Percentiles rank a stretch among this genome's conserved stretches.
These are phyloP conservation scores for Talaromyces sp. DNA, from an alignment of 2,329 filamentous ascomycete species.

Conservation along the genomic window DNA sequence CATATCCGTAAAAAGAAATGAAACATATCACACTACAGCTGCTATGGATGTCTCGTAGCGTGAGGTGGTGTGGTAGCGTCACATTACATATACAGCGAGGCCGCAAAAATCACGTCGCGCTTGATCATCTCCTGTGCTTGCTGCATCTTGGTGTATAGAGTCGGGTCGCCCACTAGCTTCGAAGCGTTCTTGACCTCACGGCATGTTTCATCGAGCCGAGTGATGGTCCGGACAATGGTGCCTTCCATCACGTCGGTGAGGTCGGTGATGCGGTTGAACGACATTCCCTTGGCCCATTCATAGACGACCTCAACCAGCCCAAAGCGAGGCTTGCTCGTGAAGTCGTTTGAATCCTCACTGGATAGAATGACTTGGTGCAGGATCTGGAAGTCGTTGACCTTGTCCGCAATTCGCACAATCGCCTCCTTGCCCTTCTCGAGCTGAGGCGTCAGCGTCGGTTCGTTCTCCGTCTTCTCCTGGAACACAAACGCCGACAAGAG, in stretches of 20 bases:
- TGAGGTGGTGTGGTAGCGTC: not conserved
- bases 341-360: slow-evolving; percentile 86
- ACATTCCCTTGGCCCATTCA: slow-evolving; percentile 97
- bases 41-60: not conserved
- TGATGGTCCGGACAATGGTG: slow-evolving; percentile 93
- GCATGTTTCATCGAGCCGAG: slow-evolving; percentile 89
- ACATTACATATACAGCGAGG: slow-evolving; percentile 78
- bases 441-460: slow-evolving; percentile 73
- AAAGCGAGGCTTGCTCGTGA: slow-evolving; percentile 79
- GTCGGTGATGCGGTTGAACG: slow-evolving; percentile 95
- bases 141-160: slow-evolving; percentile 94
- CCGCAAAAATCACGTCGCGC: slow-evolving; percentile 86
- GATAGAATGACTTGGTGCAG: slow-evolving; percentile 88
- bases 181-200: slow-evolving; percentile 96
- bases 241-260: slow-evolving; percentile 95
- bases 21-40: not conserved
- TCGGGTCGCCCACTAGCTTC: slow-evolving; percentile 88
- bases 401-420: slow-evolving; percentile 86
- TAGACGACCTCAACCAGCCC: slow-evolving; percentile 97
- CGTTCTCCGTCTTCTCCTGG: slow-evolving; percentile 85
- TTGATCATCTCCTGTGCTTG: slow-evolving; percentile 96
- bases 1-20: not conserved
- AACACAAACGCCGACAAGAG: slow-evolving; percentile 93
- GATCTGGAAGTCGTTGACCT: slow-evolving; percentile 85
- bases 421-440: slow-evolving; percentile 77